Percentiles rank a stretch among this genome's conserved stretches.
Evolutionary conservation across 2,329 filamentous ascomycete species (phyloP).

Genomic region (Coniochaeta hoffmannii): DNA sequence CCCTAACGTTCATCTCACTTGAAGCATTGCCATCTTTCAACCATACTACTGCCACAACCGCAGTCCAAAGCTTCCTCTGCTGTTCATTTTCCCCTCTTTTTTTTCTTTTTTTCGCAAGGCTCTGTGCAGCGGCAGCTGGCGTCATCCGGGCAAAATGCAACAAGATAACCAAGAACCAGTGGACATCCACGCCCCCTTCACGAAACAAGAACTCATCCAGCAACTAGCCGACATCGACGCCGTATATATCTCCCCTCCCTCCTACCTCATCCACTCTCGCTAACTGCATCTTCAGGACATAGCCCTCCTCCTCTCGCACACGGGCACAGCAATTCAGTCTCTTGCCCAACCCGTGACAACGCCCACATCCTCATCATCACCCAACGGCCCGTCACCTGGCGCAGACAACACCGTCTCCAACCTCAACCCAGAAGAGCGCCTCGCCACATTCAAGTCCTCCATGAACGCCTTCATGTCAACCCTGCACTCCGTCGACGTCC

Average conservation of each 20-base stretch:
- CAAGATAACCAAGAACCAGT: neutral
- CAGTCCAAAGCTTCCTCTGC: no score
- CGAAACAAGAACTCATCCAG: slow-evolving; percentile 68
- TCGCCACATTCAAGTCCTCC: slow-evolving; percentile 48
- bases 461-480: slow-evolving; percentile 63
- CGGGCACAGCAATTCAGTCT: slow-evolving; percentile 54
- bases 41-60: no score
- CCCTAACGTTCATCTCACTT: no score
- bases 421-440: slow-evolving; percentile 41
- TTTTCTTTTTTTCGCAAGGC: no score
- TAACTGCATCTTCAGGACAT: slow-evolving; percentile 33
- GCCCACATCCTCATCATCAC: slow-evolving; percentile 3
- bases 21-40: no score
- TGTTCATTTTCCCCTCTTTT: no score
- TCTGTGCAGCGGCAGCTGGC: no score
- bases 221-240: slow-evolving; percentile 76
- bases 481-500: slow-evolving; percentile 67
- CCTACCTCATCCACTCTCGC: slow-evolving; percentile 5
- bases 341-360: slow-evolving; percentile 38
- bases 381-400: slow-evolving; percentile 8
- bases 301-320: slow-evolving; percentile 36
- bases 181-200: slow-evolving; percentile 47
- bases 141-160: neutral
- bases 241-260: slow-evolving; percentile 26
- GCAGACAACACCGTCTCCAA: slow-evolving; percentile 5